Evolutionary conservation across 768 basidiomycete genomes (phyloP).

Genomic region (Psilocybe subaeruginosa): DNA sequence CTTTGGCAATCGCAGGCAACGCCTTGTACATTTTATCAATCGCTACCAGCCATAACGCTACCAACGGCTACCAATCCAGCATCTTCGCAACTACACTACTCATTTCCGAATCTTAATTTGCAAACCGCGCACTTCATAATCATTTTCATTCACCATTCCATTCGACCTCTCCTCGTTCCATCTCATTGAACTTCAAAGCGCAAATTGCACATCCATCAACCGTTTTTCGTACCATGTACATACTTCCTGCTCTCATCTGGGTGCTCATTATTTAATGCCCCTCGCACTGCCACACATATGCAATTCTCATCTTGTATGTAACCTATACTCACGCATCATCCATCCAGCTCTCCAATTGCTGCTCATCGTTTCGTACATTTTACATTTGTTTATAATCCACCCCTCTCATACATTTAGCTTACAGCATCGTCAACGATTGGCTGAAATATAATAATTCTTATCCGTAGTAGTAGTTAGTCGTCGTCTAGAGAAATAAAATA

Average conservation of each 20-base stretch:
- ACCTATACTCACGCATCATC: neutral
- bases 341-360: neutral
- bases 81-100: no score
- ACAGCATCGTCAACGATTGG: neutral
- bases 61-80: no score
- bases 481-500: neutral
- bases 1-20: conserved; percentile 8
- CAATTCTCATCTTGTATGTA: conserved; percentile 18
- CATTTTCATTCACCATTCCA: no score
- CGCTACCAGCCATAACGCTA: neutral
- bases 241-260: neutral
- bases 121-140: no score
- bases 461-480: neutral
- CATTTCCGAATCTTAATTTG: no score
- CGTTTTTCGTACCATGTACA: no score
- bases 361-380: neutral
- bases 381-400: neutral
- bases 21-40: conserved; percentile 18
- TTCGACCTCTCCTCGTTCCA: no score
- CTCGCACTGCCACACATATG: conserved; percentile 6
- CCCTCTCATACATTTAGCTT: neutral
- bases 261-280: neutral
- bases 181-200: no score
- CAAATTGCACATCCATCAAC: no score
- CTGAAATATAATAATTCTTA: neutral